These are phyloP conservation scores for Asterophora parasitica DNA, from an alignment of 768 basidiomycete species.

Conservation along the genomic window DNA sequence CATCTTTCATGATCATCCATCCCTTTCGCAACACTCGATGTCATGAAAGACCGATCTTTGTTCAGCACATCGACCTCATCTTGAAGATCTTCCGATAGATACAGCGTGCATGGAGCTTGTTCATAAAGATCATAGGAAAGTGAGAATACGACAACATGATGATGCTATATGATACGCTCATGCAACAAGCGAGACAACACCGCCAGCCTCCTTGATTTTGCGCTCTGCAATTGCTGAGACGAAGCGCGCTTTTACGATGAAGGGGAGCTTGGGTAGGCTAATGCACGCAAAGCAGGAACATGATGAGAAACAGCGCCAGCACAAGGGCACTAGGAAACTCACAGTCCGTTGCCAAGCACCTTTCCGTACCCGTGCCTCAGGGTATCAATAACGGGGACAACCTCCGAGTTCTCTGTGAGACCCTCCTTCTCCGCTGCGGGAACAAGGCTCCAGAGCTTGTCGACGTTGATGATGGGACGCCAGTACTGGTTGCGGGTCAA, in stretches of 20 bases:
- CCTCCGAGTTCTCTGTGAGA: constrained; percentile 64
- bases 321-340: constrained; percentile 28
- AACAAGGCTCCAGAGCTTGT: constrained; percentile 93
- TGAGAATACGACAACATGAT: constrained; percentile 24
- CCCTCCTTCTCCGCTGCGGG: constrained; percentile 80
- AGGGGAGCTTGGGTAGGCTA: constrained; percentile 84
- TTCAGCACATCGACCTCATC: too few relatives aligned
- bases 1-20: too few relatives aligned
- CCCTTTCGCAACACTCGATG: too few relatives aligned
- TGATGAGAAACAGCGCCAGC: background rate
- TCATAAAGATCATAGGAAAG: constrained; percentile 21
- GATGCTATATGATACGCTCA: constrained; percentile 37
- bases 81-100: background rate
- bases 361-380: constrained; percentile 83
- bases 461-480: constrained; percentile 97
- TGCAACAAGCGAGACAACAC: constrained; percentile 90
- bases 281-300: background rate
- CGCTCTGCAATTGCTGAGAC: constrained; percentile 85
- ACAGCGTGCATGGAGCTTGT: constrained; percentile 19
- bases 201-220: constrained; percentile 92
- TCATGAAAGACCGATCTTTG: too few relatives aligned
- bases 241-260: constrained; percentile 97
- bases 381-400: constrained; percentile 95
- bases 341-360: constrained; percentile 92
- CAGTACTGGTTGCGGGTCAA: constrained; percentile 85